A percentile compares a stretch with the other conserved stretches of the same genome.
phyloP scores from a whole-genome alignment of 257 asterid genomes.

The Capsicum pubescens region DNA sequence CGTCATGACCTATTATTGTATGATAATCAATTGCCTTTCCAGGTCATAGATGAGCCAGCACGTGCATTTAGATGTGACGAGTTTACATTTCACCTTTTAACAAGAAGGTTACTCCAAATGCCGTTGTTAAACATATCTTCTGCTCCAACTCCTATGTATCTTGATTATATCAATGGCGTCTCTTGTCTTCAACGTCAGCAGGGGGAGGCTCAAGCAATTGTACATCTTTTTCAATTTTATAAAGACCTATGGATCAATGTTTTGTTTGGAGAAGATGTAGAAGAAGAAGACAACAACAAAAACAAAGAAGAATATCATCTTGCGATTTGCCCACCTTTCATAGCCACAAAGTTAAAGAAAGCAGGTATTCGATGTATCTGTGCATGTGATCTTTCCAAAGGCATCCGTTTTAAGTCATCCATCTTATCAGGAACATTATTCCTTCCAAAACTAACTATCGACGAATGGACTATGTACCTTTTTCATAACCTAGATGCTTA shows the following conservation, averaged over 20 bases:
- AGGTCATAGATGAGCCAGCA: background rate
- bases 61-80: background rate
- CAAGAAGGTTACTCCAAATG: background rate
- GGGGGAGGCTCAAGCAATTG: too few species aligned
- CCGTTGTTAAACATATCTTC: background rate
- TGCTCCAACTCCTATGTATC: background rate
- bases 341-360: slow-evolving; percentile 1
- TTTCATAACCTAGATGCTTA: background rate
- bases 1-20: background rate
- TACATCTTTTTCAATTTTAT: background rate
- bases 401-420: background rate
- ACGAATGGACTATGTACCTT: accelerated
- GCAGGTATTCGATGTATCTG: background rate
- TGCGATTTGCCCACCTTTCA: background rate
- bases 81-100: background rate
- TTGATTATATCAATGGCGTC: background rate
- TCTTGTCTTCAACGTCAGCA: background rate
- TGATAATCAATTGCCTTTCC: background rate
- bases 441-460: background rate
- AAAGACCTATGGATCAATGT: background rate
- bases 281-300: background rate
- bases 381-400: too few species aligned
- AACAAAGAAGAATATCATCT: background rate
- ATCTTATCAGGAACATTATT: background rate
- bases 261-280: background rate